A percentile compares a stretch with the other conserved stretches of the same genome.
Evolutionary conservation across 352 stramenopile species (phyloP).

Genomic region (Phytophthora lateralis): DNA sequence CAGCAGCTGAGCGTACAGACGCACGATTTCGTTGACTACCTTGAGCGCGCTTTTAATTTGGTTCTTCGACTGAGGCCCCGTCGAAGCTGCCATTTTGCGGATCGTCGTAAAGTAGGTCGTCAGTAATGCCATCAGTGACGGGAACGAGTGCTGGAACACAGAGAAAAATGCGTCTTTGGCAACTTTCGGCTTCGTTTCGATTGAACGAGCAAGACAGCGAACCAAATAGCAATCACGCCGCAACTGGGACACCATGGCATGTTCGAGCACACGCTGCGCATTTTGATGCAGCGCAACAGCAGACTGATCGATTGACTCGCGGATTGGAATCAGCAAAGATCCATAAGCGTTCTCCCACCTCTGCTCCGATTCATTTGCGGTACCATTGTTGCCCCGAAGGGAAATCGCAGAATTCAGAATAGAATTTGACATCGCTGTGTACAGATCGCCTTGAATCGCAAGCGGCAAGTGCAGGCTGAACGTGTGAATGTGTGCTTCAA

Average conservation of each 20-base stretch:
- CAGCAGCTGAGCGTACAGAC: conserved; percentile 76
- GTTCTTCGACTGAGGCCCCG: conserved; percentile 35
- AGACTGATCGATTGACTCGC: conserved; percentile 71
- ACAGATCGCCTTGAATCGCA: conserved; percentile 76
- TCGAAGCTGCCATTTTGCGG: conserved; percentile 48
- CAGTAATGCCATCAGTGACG: conserved; percentile 64
- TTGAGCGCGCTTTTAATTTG: conserved; percentile 71
- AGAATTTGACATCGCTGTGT: conserved; percentile 81
- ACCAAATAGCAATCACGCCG: conserved; percentile 76
- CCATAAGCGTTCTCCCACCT: conserved; percentile 65
- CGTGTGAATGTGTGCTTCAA: conserved; percentile 72
- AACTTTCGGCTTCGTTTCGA: conserved; percentile 79
- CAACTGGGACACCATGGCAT: conserved; percentile 67
- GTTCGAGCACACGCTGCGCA: conserved; percentile 67
- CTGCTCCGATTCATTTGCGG: conserved; percentile 32
- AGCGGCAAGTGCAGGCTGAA: conserved; percentile 77
- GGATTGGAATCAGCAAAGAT: conserved; percentile 66
- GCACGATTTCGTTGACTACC: conserved; percentile 82
- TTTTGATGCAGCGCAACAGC: conserved; percentile 77
- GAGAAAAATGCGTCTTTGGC: conserved; percentile 77
- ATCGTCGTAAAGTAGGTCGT: conserved; percentile 74
- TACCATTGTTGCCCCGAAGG: conserved; percentile 40
- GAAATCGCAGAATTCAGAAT: conserved; percentile 82
- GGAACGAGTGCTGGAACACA: conserved; percentile 62
- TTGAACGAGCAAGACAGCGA: conserved; percentile 63